Base-by-base conservation (phyloP, 2,329 filamentous ascomycete species). In the Cylindrodendrum hubeiense region DNA sequence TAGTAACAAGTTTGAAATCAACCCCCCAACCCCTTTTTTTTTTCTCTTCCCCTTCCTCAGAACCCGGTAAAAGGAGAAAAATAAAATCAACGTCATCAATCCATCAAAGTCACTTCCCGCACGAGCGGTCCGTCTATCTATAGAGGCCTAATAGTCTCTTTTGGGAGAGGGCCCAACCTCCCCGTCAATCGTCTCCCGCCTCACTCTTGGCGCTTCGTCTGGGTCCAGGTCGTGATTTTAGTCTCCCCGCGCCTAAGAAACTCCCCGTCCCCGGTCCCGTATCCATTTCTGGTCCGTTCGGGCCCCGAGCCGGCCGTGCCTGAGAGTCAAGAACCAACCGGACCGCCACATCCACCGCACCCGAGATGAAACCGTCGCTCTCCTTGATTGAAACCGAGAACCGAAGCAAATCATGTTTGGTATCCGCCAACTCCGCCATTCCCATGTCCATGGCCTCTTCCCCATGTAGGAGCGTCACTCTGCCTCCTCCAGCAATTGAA, bases 61-160 rank as follows among this genome's bases (percentile, higher is more conserved):
- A 60, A 4, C 43, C 44, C 43, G 17, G 10, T n/a, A 41, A 50
- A 22, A 24, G 28, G 12, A n/a, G 34, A 51, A 26, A 51, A 64
- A 64, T 37, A 47, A 66, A 65, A 52, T 71, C 70, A 44, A 39
- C n/a, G n/a, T n/a, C n/a, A n/a, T 39, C 34, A 37, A 46, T 39
- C 59, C 21, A 50, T 41, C 59, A 19, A 60, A 43, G 34, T 60
- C 59, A 66, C 69, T 66, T 68, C 72, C 72, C 72, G 72, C 72
- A 72, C 56, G 72, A 74, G 71, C 72, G 72, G 71, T 72, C 67
- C 66, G 63, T 67, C 66, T 66, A 65, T 74, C 72, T 73, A 74
- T 66, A 26, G 69, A 71, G 69, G 39, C 72, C 72, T 72, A 65
- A 24, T 58, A 73, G 69, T 65, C 67, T 69, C 65, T 17, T 69